phyloP scores from a whole-genome alignment of 768 basidiomycete species.

The Pisolithus marmoratus region DNA sequence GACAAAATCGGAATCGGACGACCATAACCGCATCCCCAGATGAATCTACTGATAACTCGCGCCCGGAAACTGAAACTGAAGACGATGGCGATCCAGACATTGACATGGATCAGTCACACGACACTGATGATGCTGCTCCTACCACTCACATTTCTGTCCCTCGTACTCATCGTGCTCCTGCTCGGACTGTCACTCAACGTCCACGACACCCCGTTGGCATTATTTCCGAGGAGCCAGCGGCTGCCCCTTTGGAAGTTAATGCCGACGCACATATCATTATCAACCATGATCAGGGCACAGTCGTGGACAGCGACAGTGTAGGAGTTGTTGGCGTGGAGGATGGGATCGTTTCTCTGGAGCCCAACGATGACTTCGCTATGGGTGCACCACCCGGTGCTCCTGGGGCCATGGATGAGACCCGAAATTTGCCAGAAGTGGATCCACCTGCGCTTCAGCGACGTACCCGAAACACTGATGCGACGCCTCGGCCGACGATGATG shows the following conservation, averaged over 20 bases:
- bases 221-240: conserved; percentile 33
- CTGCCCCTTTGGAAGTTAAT: conserved; percentile 35
- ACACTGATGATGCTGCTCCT: conserved; percentile 26
- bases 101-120: conserved; percentile 42
- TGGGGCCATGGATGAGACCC: conserved; percentile 54
- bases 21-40: conserved; percentile 35
- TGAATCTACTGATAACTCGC: conserved; percentile 43
- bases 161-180: conserved; percentile 20
- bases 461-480: conserved; percentile 45
- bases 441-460: conserved; percentile 25
- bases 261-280: conserved; percentile 49
- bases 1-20: conserved; percentile 25
- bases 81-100: conserved; percentile 59
- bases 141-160: conserved; percentile 26
- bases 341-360: conserved; percentile 69
- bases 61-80: conserved; percentile 74
- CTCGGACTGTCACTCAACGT: conserved; percentile 30
- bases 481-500: conserved; percentile 57
- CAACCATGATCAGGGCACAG: conserved; percentile 37
- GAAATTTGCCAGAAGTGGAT: conserved; percentile 24
- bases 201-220: conserved; percentile 44
- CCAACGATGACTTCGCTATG: conserved; percentile 87
- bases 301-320: conserved; percentile 38
- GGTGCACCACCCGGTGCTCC: conserved; percentile 90
- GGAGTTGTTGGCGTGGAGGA: conserved; percentile 54